A percentile compares a stretch with the other conserved stretches of the same genome.
phyloP scores from a whole-genome alignment of 2,329 filamentous ascomycete species.

The Lasiodiplodia gonubiensis region DNA sequence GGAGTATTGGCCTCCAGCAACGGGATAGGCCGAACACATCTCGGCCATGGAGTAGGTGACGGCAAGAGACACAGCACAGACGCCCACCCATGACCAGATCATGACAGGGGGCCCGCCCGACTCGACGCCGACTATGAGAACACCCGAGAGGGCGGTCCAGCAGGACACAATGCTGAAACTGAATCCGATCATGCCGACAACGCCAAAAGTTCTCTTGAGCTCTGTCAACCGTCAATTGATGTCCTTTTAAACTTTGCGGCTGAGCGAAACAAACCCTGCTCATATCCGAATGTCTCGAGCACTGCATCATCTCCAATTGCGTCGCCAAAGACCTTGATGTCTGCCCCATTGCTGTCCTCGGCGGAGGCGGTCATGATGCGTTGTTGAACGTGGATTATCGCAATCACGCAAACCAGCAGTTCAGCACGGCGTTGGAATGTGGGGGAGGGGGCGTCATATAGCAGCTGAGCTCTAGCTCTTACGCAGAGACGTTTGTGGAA shows the following conservation, averaged over 20 bases:
- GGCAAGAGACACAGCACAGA: conserved; percentile 57
- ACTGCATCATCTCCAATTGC: conserved; percentile 44
- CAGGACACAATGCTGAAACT: conserved; percentile 64
- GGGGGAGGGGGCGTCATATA: not conserved
- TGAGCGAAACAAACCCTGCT: conserved; percentile 40
- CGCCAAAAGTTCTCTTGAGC: conserved; percentile 61
- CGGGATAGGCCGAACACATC: conserved; percentile 61
- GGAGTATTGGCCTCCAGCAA: conserved; percentile 63
- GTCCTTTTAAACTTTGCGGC: not conserved
- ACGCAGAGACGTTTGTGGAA: not conserved
- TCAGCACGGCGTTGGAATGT: no score
- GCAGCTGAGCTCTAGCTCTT: not conserved
- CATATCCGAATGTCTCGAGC: conserved; percentile 49
- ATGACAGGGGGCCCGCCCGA: conserved; percentile 64
- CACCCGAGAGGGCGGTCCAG: conserved; percentile 63
- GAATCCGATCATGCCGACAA: conserved; percentile 65
- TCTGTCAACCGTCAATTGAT: conserved; percentile 44
- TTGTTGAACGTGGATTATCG: not conserved
- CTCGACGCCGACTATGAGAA: conserved; percentile 62
- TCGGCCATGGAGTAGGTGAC: conserved; percentile 66
- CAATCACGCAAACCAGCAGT: not conserved
- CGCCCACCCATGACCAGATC: conserved; percentile 63
- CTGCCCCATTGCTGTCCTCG: not conserved
- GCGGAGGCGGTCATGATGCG: not conserved
- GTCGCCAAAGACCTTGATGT: conserved; percentile 11